Evolutionary conservation across 352 stramenopile species (phyloP).

Genomic region (Pythium brachiatum): DNA sequence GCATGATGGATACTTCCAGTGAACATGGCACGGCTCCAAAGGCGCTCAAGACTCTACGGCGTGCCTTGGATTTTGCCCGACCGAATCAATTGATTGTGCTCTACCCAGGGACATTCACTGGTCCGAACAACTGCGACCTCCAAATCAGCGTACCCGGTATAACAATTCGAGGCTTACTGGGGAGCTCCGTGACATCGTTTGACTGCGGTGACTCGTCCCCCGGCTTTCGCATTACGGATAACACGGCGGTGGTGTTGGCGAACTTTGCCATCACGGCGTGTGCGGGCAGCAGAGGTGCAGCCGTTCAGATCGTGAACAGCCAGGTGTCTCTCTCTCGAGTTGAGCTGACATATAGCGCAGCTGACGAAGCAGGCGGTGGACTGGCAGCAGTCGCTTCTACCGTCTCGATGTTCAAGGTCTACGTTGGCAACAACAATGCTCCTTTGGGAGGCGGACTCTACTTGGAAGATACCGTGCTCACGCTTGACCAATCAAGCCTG

Average conservation of each 20-base stretch:
- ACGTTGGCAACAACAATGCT: slow-evolving; percentile 7
- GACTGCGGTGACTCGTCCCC: slow-evolving; percentile 29
- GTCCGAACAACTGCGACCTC: slow-evolving; percentile 40
- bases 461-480: not conserved
- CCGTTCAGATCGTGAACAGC: slow-evolving; percentile 27
- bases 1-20: slow-evolving; percentile 47
- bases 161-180: slow-evolving; percentile 41
- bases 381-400: slow-evolving; percentile 30
- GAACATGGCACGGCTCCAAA: slow-evolving; percentile 45
- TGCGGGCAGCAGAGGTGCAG: slow-evolving; percentile 21
- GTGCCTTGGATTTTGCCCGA: slow-evolving; percentile 36
- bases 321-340: slow-evolving; percentile 8
- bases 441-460: slow-evolving; percentile 14
- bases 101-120: slow-evolving; percentile 44
- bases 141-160: slow-evolving; percentile 24
- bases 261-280: slow-evolving; percentile 32
- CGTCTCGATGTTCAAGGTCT: slow-evolving; percentile 19
- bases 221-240: slow-evolving; percentile 32
- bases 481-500: slow-evolving; percentile 3
- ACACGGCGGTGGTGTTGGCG: slow-evolving; percentile 13
- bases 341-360: slow-evolving; percentile 12
- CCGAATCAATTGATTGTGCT: slow-evolving; percentile 41
- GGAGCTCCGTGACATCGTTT: slow-evolving; percentile 31
- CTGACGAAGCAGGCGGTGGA: slow-evolving; percentile 28
- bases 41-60: slow-evolving; percentile 41